A percentile compares a stretch with the other conserved stretches of the same genome.
Conservation (phyloP, 495 filamentous ascomycete genomes). For the Talaromyces wortmannii region DNA sequence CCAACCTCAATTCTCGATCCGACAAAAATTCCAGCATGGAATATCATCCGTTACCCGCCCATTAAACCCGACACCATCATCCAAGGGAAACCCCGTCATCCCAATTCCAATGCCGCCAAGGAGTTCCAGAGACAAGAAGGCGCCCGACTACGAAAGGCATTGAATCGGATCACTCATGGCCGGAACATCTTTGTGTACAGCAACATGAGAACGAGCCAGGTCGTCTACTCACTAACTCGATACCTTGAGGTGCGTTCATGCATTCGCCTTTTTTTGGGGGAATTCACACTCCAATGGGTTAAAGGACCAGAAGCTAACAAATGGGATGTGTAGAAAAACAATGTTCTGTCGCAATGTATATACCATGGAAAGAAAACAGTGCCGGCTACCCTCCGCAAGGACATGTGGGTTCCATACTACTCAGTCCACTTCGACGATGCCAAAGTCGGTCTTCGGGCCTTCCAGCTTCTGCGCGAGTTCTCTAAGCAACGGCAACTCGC, state of each 20-base stretch:
- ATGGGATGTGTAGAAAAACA: conserved; percentile 45
- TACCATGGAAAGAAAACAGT: conserved; percentile 89
- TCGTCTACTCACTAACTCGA: conserved; percentile 71
- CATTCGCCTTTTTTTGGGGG: not conserved
- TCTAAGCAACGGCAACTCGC: conserved; percentile 37
- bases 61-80: conserved; percentile 30
- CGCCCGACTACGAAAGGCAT: conserved; percentile 36
- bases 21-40: conserved; percentile 36
- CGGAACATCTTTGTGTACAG: conserved; percentile 77
- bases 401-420: conserved; percentile 82
- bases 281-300: not conserved
- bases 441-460: conserved; percentile 65
- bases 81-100: conserved; percentile 29
- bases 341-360: conserved; percentile 65
- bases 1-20: conserved; percentile 23
- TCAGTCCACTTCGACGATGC: conserved; percentile 62
- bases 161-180: conserved; percentile 46
- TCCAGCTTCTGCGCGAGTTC: conserved; percentile 77
- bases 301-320: too few species aligned
- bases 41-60: conserved; percentile 31
- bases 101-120: conserved; percentile 36
- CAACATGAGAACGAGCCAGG: conserved; percentile 73
- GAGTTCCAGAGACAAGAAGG: conserved; percentile 27
- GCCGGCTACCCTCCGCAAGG: conserved; percentile 72
- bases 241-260: conserved; percentile 54